Base-by-base conservation (phyloP, 2,329 filamentous ascomycete genomes). In the Ceratocystis harringtonii region DNA sequence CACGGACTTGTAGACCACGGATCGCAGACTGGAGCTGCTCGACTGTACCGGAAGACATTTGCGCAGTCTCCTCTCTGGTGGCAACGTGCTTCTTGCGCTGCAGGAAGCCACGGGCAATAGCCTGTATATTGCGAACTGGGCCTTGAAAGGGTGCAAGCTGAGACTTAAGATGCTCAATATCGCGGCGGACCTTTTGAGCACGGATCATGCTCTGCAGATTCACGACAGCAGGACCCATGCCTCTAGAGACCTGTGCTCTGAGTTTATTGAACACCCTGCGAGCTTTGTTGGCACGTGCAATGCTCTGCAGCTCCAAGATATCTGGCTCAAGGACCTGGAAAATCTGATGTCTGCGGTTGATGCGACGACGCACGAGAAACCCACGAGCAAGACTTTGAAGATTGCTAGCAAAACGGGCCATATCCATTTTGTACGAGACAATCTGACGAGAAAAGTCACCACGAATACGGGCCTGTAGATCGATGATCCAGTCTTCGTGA, bases 361-460 rank as follows among this genome's bases (percentile, higher is more conserved):
- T 79, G 48, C 80, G 80, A 62, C 78, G 81, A 68, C 94, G 84
- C 28, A 86, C 80, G 48, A 96, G 77, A 72, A 88, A 84, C 7
- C 90, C 92, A 61, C 92, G 85, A 2, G 84, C 83, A 5, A 84
- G 81, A 68, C 90, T 91, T 74, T 99, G 94, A 19, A 96, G 80
- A 68, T 84, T 80, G 32, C 88, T 78, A 1, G 92, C 89, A 72
- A 95, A 96, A 22, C 78, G 81, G 65, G 84, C 83, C 92, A 96
- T 96, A 69, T 86, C 84, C 66, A 94, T 78, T 61, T 89, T 84
- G 75, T 96, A 96, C 68, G 84, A 83, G 69, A 87, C 83, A 66
- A 97, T 83, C 73, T 96, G 90, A 58, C 92, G 81, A 1, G 89
- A 83, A 76, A 90, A 96, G 71, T 95, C 90, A 64, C 91, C 95